Base-by-base conservation (phyloP, 169 alveolate species). In the Amoebophrya sp. region DNA sequence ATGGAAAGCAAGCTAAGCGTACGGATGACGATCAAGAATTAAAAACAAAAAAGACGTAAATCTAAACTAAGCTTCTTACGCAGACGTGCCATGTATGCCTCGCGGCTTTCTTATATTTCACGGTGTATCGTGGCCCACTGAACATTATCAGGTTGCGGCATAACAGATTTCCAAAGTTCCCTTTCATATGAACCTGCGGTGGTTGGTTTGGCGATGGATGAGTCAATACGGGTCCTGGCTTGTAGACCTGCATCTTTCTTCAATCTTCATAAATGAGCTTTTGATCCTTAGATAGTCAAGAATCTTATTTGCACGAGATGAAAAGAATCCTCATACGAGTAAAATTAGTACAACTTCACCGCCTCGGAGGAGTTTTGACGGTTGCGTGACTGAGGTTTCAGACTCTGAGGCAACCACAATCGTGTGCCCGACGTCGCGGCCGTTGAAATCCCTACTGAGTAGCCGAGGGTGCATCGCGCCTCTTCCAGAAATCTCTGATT, bases 21-120 rank as follows among this genome's bases (percentile, higher is more conserved):
- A 47, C 65, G 65, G 6, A 12, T 6, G 18, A 18, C 6, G 65
- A 47, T 47, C 65, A 47, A 47, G 6, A 47, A 18, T 18, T 47
- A 6, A 47, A 18, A 6, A 47, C 65, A 47, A 47, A 47, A 47
- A 47, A 47, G 18, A 47, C 6, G 18, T 47, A 18, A 12, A 6
- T 47, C 65, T 12, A 47, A 6, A 47, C 6, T 6, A 47, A 47
- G 65, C 18, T 47, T 12, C 65, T 6, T 65, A 65, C 83, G n/a
- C 83, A 65, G 83, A 65, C 83, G 26, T 65, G 83, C 83, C 83
- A 65, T 10, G 83, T 65, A 36, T 65, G 83, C 33, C 83, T 65
- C 36, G 83, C 83, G 18, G 83, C 83, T 65, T 65, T 65, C n/a
- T 65, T 65, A 36, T 65, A 65, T 36, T 65, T 65, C 38, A 65